Evolutionary conservation across 106 monocot species (phyloP).

Genomic region (Allium sativum): DNA sequence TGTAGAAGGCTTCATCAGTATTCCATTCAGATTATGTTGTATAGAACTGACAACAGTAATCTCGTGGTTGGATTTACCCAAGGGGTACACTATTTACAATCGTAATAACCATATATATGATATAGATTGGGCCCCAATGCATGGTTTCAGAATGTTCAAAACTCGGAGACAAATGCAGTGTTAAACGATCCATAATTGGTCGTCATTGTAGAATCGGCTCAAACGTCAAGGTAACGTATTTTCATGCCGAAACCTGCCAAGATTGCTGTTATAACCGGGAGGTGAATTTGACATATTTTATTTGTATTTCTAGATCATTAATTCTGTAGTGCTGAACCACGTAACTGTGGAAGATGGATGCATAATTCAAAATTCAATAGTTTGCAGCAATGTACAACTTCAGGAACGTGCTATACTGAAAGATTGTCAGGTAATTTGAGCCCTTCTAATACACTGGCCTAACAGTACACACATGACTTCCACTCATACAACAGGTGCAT

Average conservation of each 20-base stretch:
- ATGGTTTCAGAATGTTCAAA: conserved; percentile 91
- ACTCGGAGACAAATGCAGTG: conserved; percentile 96
- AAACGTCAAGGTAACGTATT: conserved; percentile 72
- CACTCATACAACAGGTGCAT: too few relatives aligned
- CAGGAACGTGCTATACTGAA: conserved; percentile 89
- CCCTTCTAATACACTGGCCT: background rate
- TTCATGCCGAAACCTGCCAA: background rate
- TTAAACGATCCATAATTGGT: conserved; percentile 88
- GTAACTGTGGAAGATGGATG: conserved; percentile 94
- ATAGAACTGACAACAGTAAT: too few relatives aligned
- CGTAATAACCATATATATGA: background rate
- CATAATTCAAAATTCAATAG: conserved; percentile 75
- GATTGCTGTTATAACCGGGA: background rate
- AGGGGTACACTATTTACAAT: background rate
- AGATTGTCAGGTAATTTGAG: conserved; percentile 70
- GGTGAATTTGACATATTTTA: background rate
- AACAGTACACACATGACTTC: too few relatives aligned
- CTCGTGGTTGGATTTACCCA: too few relatives aligned
- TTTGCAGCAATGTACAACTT: conserved; percentile 89
- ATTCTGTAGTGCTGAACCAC: conserved; percentile 98
- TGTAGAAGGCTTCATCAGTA: too few relatives aligned
- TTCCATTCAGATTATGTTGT: too few relatives aligned
- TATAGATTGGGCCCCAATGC: conserved; percentile 88
- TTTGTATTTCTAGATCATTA: conserved; percentile 54
- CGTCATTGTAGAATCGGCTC: conserved; percentile 98